These are phyloP conservation scores for Umbelopsis sp. DNA, from an alignment of 192 early-diverging fungal species.

Conservation along the genomic window DNA sequence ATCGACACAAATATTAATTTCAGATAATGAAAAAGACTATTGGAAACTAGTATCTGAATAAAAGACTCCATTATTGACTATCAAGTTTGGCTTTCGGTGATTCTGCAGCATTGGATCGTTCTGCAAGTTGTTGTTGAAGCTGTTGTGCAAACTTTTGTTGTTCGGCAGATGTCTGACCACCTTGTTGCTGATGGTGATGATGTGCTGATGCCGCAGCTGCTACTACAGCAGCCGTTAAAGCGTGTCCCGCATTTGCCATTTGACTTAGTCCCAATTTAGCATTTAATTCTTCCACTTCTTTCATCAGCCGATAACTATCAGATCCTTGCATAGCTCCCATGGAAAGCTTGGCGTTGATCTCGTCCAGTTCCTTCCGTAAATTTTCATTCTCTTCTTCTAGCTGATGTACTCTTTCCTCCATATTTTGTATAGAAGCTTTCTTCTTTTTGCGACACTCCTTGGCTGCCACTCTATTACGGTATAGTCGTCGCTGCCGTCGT, in stretches of 20 bases:
- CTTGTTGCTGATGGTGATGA: conserved; percentile 25
- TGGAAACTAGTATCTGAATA: background rate
- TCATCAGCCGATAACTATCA: conserved; percentile 61
- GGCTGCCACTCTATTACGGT: conserved; percentile 78
- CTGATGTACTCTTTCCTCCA: conserved; percentile 64
- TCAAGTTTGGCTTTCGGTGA: background rate
- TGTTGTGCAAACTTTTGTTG: conserved; percentile 20
- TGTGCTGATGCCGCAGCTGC: conserved; percentile 20
- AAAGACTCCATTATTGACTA: background rate
- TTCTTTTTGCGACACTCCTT: conserved; percentile 87
- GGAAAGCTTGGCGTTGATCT: conserved; percentile 65
- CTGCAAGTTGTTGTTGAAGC: conserved; percentile 7
- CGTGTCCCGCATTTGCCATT: conserved; percentile 24
- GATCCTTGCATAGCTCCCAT: conserved; percentile 56
- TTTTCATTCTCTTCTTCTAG: conserved; percentile 65
- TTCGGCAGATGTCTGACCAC: conserved; percentile 10
- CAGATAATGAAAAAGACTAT: background rate
- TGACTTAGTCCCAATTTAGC: conserved; percentile 62
- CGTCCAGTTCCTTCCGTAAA: conserved; percentile 69
- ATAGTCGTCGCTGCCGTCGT: conserved; percentile 70
- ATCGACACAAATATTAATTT: background rate
- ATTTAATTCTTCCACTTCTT: conserved; percentile 70
- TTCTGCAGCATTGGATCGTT: conserved; percentile 19
- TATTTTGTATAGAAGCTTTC: conserved; percentile 73
- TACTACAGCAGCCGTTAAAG: conserved; percentile 27